Evolutionary conservation across 345 rosid species (phyloP).

Genomic region (Brassica carinata): DNA sequence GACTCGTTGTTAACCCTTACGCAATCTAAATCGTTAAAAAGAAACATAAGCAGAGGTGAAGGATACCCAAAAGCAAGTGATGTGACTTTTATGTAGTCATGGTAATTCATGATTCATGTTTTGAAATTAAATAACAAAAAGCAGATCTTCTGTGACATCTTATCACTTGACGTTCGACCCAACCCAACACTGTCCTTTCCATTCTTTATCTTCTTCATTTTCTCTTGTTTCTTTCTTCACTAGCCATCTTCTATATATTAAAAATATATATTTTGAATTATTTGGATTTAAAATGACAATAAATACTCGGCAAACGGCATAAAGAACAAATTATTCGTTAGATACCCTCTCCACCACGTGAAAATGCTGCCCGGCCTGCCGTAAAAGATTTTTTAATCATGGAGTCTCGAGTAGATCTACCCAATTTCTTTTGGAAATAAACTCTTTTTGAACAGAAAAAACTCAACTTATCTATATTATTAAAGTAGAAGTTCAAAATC

Average conservation of each 20-base stretch:
- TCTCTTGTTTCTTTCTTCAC: background rate
- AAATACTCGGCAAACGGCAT: slow-evolving; percentile 16
- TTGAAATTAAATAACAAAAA: slow-evolving; percentile 36
- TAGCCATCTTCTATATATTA: background rate
- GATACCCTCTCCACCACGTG: slow-evolving; percentile 28
- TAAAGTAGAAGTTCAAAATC: too few relatives aligned
- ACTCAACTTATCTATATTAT: background rate
- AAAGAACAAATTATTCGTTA: slow-evolving; percentile 18
- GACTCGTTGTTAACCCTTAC: background rate
- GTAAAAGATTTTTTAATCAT: slow-evolving; percentile 32
- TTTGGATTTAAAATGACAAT: background rate
- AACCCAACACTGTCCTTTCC: slow-evolving; percentile 40
- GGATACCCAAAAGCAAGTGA: slow-evolving; percentile 6
- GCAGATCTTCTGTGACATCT: slow-evolving; percentile 38
- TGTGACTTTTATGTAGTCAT: slow-evolving; percentile 31
- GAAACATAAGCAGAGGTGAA: background rate
- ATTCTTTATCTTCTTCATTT: slow-evolving; percentile 8
- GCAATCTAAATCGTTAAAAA: background rate
- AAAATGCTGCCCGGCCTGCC: slow-evolving; percentile 10
- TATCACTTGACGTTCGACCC: slow-evolving; percentile 41
- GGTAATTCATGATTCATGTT: slow-evolving; percentile 3
- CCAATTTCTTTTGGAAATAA: background rate
- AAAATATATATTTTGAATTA: background rate
- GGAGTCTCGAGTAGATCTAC: slow-evolving; percentile 12
- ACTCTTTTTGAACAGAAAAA: background rate